Evolutionary conservation across 169 alveolate species (phyloP).

Genomic region (Plasmodium vinckei): DNA sequence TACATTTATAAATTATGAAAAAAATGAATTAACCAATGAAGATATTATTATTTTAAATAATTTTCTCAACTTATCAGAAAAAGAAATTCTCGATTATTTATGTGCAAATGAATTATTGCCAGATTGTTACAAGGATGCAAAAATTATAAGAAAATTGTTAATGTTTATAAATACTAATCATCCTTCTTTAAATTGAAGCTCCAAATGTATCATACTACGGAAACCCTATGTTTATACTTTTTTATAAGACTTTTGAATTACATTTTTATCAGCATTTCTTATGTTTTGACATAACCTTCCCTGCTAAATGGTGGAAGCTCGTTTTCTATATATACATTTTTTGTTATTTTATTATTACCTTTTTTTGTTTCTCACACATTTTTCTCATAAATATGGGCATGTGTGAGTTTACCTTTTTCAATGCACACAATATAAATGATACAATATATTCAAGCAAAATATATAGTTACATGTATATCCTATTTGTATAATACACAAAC

Average conservation of each 20-base stretch:
- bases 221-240: background rate
- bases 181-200: constrained; percentile 37
- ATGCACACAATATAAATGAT: no score
- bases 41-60: constrained; percentile 33
- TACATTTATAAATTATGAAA: constrained; percentile 57
- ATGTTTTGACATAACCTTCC: no score
- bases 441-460: no score
- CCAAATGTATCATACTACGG: background rate
- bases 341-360: no score
- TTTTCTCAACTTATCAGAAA: constrained; percentile 62
- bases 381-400: no score
- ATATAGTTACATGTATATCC: no score
- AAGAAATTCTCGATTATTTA: constrained; percentile 59
- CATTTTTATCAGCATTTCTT: no score
- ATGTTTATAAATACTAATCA: constrained; percentile 64
- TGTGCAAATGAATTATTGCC: constrained; percentile 51
- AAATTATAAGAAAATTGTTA: constrained; percentile 27
- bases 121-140: constrained; percentile 18
- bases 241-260: background rate
- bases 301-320: no score
- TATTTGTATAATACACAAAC: no score
- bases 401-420: no score
- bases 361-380: no score
- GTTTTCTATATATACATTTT: no score
- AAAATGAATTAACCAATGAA: constrained; percentile 14